Evolutionary conservation across 371 early-diverging fungal species (phyloP).

Genomic region (Mucor racemosus): DNA sequence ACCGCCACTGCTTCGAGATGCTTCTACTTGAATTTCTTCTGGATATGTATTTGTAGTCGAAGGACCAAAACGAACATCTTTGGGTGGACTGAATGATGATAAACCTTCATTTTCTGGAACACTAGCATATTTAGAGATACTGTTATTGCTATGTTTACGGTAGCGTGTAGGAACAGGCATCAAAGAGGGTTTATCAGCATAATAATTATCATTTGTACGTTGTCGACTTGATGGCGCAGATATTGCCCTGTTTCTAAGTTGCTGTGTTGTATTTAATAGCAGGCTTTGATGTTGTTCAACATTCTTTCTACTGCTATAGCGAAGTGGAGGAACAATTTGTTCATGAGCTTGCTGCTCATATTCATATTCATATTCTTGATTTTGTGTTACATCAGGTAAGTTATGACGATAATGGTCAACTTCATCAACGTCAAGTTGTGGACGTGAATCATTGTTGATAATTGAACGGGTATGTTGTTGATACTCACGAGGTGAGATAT

Average conservation of each 20-base stretch:
- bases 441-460: background rate
- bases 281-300: background rate
- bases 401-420: background rate
- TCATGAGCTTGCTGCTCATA: background rate
- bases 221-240: background rate
- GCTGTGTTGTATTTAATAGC: background rate
- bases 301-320: background rate
- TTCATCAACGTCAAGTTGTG: background rate
- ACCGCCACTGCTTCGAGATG: slow-evolving; percentile 4
- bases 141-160: slow-evolving; percentile 2
- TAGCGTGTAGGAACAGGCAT: background rate
- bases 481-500: background rate
- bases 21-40: background rate
- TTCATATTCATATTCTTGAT: background rate
- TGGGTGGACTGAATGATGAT: background rate
- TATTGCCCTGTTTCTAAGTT: background rate
- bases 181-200: background rate
- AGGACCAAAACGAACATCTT: background rate
- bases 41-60: background rate
- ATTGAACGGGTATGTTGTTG: background rate
- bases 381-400: background rate
- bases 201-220: background rate
- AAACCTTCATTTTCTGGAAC: slow-evolving; percentile 2
- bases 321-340: background rate
- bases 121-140: background rate